Evolutionary conservation across 768 basidiomycete species (phyloP).

Genomic region (Russula compacta): DNA sequence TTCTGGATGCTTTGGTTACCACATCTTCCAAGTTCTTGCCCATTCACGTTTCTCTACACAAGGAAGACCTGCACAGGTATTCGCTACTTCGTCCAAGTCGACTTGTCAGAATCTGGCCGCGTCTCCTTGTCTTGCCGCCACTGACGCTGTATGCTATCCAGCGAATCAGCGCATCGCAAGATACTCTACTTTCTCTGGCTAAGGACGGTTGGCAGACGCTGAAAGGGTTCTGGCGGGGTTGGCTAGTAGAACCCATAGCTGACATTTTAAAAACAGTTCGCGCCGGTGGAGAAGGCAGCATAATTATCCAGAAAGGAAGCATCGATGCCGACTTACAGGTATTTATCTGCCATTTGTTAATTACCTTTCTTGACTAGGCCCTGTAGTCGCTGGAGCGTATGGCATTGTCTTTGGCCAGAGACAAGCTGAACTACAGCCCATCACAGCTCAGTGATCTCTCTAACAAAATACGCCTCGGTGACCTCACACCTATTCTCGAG

Average conservation of each 20-base stretch:
- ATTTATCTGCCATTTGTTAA: constrained; percentile 19
- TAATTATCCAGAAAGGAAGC: constrained; percentile 72
- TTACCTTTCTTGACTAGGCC: not conserved
- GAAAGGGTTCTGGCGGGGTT: constrained; percentile 65
- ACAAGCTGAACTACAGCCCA: constrained; percentile 59
- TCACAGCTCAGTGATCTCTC: constrained; percentile 60
- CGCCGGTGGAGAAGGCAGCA: constrained; percentile 63
- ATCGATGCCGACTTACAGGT: constrained; percentile 82
- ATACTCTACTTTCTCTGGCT: constrained; percentile 45
- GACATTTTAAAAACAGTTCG: constrained; percentile 78
- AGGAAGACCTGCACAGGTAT: constrained; percentile 22
- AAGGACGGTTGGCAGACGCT: constrained; percentile 57
- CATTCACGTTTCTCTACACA: constrained; percentile 13
- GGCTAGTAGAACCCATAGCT: constrained; percentile 80
- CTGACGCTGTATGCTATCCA: constrained; percentile 43
- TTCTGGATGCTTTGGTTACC: not conserved
- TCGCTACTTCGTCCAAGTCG: constrained; percentile 58
- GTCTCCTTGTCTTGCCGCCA: constrained; percentile 67
- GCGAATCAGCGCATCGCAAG: constrained; percentile 49
- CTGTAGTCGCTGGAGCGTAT: constrained; percentile 84
- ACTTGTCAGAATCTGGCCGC: constrained; percentile 73
- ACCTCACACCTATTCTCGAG: constrained; percentile 77
- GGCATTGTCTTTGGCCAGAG: constrained; percentile 76
- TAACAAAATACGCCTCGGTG: constrained; percentile 60
- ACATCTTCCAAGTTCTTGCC: constrained; percentile 18